Conservation (phyloP, 2,329 filamentous ascomycete genomes). For the Fusarium armeniacum region DNA sequence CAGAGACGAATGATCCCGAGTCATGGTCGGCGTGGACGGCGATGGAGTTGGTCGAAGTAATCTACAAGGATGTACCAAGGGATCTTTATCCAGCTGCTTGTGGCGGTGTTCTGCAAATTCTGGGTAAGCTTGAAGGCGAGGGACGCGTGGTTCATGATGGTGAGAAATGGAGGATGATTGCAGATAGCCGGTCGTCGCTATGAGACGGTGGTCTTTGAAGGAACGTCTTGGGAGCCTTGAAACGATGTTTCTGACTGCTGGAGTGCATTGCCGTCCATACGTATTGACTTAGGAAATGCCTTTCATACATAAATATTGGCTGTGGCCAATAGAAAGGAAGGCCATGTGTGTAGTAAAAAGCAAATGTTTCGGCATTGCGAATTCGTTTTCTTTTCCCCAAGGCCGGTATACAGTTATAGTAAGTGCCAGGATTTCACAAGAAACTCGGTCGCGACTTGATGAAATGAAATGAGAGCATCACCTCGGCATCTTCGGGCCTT, state of each 20-base stretch:
- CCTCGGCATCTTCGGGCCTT: slow-evolving; percentile 29
- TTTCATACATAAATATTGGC: neutral
- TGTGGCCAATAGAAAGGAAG: neutral
- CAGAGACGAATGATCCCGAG: slow-evolving; percentile 46
- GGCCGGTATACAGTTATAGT: neutral
- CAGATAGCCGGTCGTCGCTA: slow-evolving; percentile 44
- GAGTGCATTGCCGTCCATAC: neutral
- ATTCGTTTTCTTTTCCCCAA: neutral
- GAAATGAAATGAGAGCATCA: neutral
- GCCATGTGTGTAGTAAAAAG: too few relatives aligned
- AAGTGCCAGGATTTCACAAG: slow-evolving; percentile 19
- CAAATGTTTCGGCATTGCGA: too few relatives aligned
- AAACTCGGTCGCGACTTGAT: neutral
- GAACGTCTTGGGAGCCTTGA: too few relatives aligned
- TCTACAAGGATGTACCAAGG: slow-evolving; percentile 85
- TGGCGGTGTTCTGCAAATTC: slow-evolving; percentile 80
- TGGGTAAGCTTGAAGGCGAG: slow-evolving; percentile 83
- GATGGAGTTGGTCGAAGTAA: slow-evolving; percentile 87
- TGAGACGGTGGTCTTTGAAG: slow-evolving; percentile 18
- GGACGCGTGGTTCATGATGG: slow-evolving; percentile 69
- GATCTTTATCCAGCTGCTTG: slow-evolving; percentile 82
- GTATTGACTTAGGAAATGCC: neutral
- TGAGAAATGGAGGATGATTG: slow-evolving; percentile 50
- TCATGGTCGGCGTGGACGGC: slow-evolving; percentile 68
- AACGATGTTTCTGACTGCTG: neutral